Conservation (phyloP, 1,139 yeast genomes). For the Diutina sp. region DNA sequence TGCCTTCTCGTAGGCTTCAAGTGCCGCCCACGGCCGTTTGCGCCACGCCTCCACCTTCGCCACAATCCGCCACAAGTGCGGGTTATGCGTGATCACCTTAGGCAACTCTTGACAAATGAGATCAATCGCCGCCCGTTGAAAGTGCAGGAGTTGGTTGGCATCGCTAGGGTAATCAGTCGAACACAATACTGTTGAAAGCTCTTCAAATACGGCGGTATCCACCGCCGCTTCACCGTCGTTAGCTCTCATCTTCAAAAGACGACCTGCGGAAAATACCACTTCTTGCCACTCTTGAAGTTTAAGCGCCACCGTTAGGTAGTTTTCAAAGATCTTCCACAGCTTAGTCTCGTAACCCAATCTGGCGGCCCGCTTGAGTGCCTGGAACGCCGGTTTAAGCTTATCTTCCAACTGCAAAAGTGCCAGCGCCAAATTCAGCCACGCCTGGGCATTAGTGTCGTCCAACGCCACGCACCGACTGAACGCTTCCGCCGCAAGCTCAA, state of each 20-base stretch:
- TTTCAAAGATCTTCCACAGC: constrained; percentile 90
- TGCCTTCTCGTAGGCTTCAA: constrained; percentile 81
- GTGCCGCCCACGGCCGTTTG: constrained; percentile 72
- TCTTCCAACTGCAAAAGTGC: constrained; percentile 48
- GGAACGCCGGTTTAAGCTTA: constrained; percentile 66
- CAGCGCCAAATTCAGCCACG: constrained; percentile 94
- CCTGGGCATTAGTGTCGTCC: constrained; percentile 69
- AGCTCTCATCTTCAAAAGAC: constrained; percentile 39
- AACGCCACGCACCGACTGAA: constrained; percentile 83
- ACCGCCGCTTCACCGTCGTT: constrained; percentile 50
- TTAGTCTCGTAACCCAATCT: constrained; percentile 50
- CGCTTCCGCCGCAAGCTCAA: constrained; percentile 79
- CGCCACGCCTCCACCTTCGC: constrained; percentile 86
- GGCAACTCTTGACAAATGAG: constrained; percentile 60
- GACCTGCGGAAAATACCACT: constrained; percentile 59
- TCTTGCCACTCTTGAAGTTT: constrained; percentile 80
- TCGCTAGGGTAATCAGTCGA: constrained; percentile 13
- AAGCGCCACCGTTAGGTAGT: constrained; percentile 71
- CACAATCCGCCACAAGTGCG: constrained; percentile 73
- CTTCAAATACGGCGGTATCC: constrained; percentile 68
- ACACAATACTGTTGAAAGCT: constrained; percentile 54
- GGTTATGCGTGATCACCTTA: constrained; percentile 50
- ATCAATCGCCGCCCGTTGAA: constrained; percentile 56
- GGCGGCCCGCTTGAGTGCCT: constrained; percentile 70
- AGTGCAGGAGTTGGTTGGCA: constrained; percentile 36